phyloP scores from a whole-genome alignment of 1,284 basidiomycete genomes.

The Chondrostereum purpureum region DNA sequence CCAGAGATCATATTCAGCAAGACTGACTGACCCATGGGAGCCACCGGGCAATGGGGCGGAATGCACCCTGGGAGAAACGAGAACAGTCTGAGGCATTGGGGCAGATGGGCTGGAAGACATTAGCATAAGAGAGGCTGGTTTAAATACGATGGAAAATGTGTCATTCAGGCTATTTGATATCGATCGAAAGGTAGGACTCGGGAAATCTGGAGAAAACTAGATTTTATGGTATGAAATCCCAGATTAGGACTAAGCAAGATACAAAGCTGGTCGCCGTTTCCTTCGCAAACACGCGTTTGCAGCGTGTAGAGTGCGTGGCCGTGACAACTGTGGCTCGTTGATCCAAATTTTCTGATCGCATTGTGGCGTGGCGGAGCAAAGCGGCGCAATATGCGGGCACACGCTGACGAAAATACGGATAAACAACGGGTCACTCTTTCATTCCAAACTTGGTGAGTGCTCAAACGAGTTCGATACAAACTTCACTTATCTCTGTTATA shows the following conservation, averaged over 20 bases:
- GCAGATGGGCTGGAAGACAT: background rate
- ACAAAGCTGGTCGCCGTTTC: too few relatives aligned
- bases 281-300: background rate
- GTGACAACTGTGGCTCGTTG: background rate
- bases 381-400: too few relatives aligned
- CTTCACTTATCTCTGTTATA: background rate
- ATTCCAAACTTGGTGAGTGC: background rate
- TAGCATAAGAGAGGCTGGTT: background rate
- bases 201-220: too few relatives aligned
- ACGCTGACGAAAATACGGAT: background rate
- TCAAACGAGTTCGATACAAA: background rate
- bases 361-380: too few relatives aligned
- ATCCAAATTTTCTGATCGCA: background rate
- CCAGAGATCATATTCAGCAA: slow-evolving; percentile 10
- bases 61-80: background rate
- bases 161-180: background rate
- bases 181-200: too few relatives aligned
- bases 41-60: background rate
- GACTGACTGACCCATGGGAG: background rate
- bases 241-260: background rate
- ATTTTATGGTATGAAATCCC: too few relatives aligned
- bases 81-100: background rate
- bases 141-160: background rate
- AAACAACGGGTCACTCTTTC: background rate
- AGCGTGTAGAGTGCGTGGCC: background rate